These are phyloP conservation scores for Henckelia pumila DNA, from an alignment of 257 asterid species.

Conservation along the genomic window DNA sequence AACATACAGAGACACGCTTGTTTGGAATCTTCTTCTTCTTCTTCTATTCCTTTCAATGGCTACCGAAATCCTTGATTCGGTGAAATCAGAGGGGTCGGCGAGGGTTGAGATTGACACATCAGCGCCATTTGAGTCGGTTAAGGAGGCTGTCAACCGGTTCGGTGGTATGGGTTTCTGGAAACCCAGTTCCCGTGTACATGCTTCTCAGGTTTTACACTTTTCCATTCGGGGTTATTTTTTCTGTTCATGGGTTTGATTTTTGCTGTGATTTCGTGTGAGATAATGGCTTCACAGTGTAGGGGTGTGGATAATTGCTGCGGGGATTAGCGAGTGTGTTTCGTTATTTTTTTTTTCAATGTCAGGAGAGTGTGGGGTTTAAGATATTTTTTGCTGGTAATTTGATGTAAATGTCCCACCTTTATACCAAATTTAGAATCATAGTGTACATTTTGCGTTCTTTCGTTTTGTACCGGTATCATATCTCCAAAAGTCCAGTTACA, in stretches of 20 bases:
- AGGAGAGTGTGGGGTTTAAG: too few species aligned
- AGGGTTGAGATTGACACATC: slow-evolving; percentile 50
- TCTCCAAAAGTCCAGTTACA: neutral
- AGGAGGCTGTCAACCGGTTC: slow-evolving; percentile 44
- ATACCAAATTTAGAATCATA: neutral
- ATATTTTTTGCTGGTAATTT: neutral
- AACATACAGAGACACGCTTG: too few species aligned
- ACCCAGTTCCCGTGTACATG: slow-evolving; percentile 26
- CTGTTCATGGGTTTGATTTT: neutral
- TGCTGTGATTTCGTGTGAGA: neutral
- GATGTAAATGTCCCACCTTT: neutral
- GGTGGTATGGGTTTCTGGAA: slow-evolving; percentile 60
- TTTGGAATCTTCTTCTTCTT: neutral
- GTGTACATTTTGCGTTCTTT: neutral
- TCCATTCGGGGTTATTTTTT: too few species aligned
- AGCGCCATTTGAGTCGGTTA: slow-evolving; percentile 49
- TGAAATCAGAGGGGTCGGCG: neutral
- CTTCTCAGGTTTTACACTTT: neutral
- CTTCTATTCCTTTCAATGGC: neutral
- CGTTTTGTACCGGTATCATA: neutral
- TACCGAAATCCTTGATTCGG: too few species aligned
- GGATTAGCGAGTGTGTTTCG: too few species aligned
- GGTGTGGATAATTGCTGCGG: too few species aligned
- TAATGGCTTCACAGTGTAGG: too few species aligned
- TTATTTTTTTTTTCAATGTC: too few species aligned